phyloP scores from a whole-genome alignment of 345 rosid genomes.

The Sisymbrium altissimum region DNA sequence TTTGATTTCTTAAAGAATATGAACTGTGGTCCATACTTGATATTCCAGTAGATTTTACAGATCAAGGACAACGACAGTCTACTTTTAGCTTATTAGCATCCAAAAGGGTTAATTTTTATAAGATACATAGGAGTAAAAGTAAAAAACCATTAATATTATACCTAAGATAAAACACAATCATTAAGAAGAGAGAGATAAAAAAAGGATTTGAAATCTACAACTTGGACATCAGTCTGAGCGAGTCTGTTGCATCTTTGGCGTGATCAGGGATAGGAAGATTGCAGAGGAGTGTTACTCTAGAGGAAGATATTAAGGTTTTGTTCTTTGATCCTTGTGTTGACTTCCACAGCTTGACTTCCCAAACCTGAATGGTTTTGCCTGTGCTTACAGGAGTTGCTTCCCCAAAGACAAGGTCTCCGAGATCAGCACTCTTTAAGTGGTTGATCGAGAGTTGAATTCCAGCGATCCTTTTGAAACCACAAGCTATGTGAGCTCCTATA shows the following conservation, averaged over 20 bases:
- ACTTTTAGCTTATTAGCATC: not conserved
- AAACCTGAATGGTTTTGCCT: constrained; percentile 85
- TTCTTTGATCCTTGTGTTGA: constrained; percentile 26
- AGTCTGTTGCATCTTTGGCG: constrained; percentile 45
- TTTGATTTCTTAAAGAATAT: not conserved
- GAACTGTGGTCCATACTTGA: not conserved
- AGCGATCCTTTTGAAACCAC: constrained; percentile 69
- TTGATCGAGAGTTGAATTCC: constrained; percentile 85
- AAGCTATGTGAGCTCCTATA: constrained; percentile 88
- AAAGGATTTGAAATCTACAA: constrained; percentile 34
- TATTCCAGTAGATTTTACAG: not conserved
- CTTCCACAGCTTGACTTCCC: constrained; percentile 83
- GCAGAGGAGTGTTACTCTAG: constrained; percentile 67
- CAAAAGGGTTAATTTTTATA: not conserved
- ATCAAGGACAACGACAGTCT: not conserved
- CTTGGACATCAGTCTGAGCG: constrained; percentile 49
- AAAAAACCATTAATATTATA: not conserved
- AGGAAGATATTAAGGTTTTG: constrained; percentile 50
- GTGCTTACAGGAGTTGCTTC: constrained; percentile 64
- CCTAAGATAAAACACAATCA: constrained; percentile 27
- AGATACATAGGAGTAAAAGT: not conserved
- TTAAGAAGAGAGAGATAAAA: not conserved
- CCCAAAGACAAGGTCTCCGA: constrained; percentile 68
- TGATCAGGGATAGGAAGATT: constrained; percentile 67
- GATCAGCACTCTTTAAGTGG: constrained; percentile 70